Percentiles rank a stretch among this genome's conserved stretches.
These are phyloP conservation scores for Linum tenue DNA, from an alignment of 345 rosid genomes.

Conservation along the genomic window DNA sequence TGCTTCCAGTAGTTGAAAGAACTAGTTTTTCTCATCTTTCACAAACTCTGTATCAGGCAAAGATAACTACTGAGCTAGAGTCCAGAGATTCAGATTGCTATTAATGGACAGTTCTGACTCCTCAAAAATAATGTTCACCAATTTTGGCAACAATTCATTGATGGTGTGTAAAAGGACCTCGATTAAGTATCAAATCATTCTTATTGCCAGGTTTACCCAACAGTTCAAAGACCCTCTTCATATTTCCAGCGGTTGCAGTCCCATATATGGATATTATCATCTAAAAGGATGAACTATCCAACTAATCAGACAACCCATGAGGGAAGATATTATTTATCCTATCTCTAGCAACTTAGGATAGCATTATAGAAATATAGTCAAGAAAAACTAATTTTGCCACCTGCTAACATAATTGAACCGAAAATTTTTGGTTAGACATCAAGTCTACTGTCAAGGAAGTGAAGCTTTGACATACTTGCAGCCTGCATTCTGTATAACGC, in stretches of 20 bases:
- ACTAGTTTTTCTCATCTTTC: neutral
- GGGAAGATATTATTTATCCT: no score
- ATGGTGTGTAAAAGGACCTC: no score
- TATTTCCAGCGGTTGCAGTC: no score
- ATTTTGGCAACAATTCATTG: no score
- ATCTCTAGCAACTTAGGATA: neutral
- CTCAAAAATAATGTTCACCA: neutral
- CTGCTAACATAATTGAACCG: neutral
- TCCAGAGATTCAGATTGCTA: neutral
- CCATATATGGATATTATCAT: no score
- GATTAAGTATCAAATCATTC: no score
- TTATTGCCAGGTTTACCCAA: no score
- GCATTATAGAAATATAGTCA: neutral
- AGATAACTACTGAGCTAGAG: neutral
- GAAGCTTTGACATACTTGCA: slow-evolving; percentile 44
- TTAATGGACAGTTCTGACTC: neutral
- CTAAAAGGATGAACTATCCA: no score
- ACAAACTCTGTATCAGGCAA: neutral
- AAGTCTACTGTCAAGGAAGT: neutral
- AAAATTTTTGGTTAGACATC: neutral
- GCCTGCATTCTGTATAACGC: slow-evolving; percentile 97
- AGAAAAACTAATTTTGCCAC: neutral
- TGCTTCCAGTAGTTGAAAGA: no score
- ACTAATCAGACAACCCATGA: no score
- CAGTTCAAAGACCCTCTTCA: no score